A percentile compares a stretch with the other conserved stretches of the same genome.
Conservation (phyloP, 129 eudicot species). For the Centella asiatica region DNA sequence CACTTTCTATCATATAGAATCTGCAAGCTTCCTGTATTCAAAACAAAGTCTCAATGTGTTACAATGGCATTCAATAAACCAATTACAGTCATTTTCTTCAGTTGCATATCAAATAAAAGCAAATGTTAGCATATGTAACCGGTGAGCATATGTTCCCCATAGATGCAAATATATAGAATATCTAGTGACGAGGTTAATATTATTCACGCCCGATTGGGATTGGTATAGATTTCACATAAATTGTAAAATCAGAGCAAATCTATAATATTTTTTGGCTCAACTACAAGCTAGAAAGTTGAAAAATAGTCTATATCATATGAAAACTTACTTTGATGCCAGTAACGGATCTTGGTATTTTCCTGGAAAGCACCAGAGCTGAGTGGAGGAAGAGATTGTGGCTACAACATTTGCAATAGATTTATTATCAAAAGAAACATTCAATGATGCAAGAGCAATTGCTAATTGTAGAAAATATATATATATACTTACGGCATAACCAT, state of each 20-base stretch:
- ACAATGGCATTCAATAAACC: background rate
- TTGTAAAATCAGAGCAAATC: background rate
- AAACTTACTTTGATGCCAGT: slow-evolving; percentile 65
- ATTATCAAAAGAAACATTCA: background rate
- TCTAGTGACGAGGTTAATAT: background rate
- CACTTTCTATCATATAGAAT: slow-evolving; percentile 89
- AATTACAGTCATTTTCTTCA: background rate
- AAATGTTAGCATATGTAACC: too few species aligned
- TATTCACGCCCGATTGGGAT: background rate
- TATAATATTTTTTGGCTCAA: too few species aligned
- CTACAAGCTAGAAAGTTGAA: background rate
- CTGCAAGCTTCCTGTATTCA: slow-evolving; percentile 86
- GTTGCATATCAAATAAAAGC: slow-evolving; percentile 1
- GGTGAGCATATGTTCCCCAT: background rate
- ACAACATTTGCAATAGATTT: slow-evolving; percentile 17
- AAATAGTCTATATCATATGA: background rate
- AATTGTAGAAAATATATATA: background rate
- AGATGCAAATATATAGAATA: background rate
- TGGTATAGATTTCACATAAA: background rate
- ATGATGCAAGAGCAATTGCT: background rate
- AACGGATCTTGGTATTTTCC: slow-evolving; percentile 89
- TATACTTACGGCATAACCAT: slow-evolving; percentile 99
- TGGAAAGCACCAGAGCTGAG: slow-evolving; percentile 95
- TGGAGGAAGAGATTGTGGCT: slow-evolving; percentile 98
- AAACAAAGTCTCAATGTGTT: background rate